Evolutionary conservation across 139 green algal species (phyloP).

Genomic region (Micromonas commoda): DNA sequence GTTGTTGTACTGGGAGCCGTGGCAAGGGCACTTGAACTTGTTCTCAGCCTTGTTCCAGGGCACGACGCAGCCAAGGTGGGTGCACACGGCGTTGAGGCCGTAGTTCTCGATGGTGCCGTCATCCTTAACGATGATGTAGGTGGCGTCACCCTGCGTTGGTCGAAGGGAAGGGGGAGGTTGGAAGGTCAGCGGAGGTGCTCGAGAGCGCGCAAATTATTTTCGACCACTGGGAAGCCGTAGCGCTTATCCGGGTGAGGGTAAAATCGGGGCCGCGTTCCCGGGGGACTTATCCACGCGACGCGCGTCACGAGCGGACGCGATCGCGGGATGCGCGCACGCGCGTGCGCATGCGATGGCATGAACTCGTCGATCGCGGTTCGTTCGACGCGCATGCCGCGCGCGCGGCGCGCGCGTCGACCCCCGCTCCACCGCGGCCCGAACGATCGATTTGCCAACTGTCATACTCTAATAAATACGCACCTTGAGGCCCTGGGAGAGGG

Average conservation of each 20-base stretch:
- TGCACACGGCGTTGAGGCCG: slow-evolving; percentile 98
- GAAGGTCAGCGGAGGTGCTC: slow-evolving; percentile 1
- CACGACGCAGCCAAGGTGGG: slow-evolving; percentile 98
- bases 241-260: no score
- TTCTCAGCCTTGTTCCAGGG: slow-evolving; percentile 96
- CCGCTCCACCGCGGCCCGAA: no score
- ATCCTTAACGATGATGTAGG: slow-evolving; percentile 92
- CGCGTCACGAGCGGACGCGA: neutral
- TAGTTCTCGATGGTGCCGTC: slow-evolving; percentile 77
- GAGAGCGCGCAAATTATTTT: no score
- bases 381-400: no score
- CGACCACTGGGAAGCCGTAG: no score
- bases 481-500: slow-evolving; percentile 93
- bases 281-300: no score
- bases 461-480: no score
- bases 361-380: neutral
- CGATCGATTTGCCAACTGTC: no score
- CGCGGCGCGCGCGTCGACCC: no score
- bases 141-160: slow-evolving; percentile 72
- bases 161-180: neutral
- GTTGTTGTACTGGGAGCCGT: slow-evolving; percentile 96
- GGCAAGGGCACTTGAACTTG: slow-evolving; percentile 99
- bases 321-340: neutral
- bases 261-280: no score
- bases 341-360: neutral